phyloP scores from a whole-genome alignment of 495 filamentous ascomycete species.

The Hypomontagnella submonticulosa region DNA sequence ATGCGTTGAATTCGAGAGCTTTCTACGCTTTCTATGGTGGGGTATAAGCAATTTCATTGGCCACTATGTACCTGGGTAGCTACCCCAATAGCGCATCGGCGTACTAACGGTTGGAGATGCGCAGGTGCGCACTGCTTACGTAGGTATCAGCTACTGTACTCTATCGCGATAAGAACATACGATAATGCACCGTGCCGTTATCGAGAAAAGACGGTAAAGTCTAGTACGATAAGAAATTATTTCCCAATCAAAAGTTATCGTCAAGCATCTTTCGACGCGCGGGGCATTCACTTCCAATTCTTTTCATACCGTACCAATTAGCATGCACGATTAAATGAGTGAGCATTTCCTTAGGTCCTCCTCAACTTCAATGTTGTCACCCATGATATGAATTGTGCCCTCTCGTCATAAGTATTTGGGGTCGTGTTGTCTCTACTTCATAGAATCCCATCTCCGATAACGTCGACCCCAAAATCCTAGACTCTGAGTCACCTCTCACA shows the following conservation, averaged over 20 bases:
- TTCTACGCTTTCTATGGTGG: constrained; percentile 47
- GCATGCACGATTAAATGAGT: no score
- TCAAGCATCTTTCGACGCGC: constrained; percentile 7
- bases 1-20: constrained; percentile 49
- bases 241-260: constrained; percentile 3
- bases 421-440: no score
- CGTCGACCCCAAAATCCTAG: no score
- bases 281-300: constrained; percentile 13
- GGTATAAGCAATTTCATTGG: constrained; percentile 16
- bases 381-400: no score
- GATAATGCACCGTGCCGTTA: no score
- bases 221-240: constrained; percentile 27
- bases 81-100: constrained; percentile 1
- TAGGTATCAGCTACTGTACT: not conserved
- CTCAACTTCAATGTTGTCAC: no score
- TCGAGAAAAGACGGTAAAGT: no score
- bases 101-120: not conserved
- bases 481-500: constrained; percentile 15
- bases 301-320: not conserved
- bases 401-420: no score
- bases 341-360: no score
- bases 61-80: not conserved
- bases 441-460: no score
- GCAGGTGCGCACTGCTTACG: no score
- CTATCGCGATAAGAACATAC: constrained; percentile 1